These are phyloP conservation scores for Stagonosporopsis cucurbitacearum DNA, from an alignment of 2,329 filamentous ascomycete genomes.

Conservation along the genomic window DNA sequence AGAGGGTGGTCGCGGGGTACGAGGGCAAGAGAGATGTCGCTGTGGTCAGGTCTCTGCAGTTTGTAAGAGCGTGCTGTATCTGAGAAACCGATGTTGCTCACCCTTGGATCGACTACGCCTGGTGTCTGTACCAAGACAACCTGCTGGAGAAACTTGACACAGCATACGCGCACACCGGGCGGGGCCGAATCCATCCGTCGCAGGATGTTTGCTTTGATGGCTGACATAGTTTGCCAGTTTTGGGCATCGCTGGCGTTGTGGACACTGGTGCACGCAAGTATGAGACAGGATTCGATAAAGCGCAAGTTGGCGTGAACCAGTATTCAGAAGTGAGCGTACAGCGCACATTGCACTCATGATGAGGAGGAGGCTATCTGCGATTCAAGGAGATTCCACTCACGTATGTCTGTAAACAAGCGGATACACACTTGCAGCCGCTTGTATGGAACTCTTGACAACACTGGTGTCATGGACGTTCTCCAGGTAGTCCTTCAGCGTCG, in stretches of 20 bases:
- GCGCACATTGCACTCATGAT: constrained; percentile 25
- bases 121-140: constrained; percentile 91
- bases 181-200: constrained; percentile 83
- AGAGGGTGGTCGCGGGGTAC: constrained; percentile 83
- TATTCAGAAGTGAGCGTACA: constrained; percentile 21
- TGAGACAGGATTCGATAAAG: constrained; percentile 39
- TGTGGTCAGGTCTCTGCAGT: constrained; percentile 71
- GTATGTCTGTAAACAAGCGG: constrained; percentile 90
- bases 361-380: constrained; percentile 32
- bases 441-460: constrained; percentile 85
- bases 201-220: constrained; percentile 88
- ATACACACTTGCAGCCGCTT: constrained; percentile 91
- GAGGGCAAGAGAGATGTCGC: constrained; percentile 85
- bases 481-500: constrained; percentile 66
- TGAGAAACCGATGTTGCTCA: constrained; percentile 54
- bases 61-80: constrained; percentile 29
- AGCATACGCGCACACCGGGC: constrained; percentile 84
- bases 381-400: constrained; percentile 65
- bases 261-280: constrained; percentile 66
- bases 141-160: constrained; percentile 95
- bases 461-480: constrained; percentile 71
- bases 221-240: constrained; percentile 85
- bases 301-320: constrained; percentile 22
- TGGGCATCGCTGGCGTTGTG: constrained; percentile 81
- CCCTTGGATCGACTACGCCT: constrained; percentile 83